Conservation (phyloP, 305 asterid species). For the Fraxinus floribunda region DNA sequence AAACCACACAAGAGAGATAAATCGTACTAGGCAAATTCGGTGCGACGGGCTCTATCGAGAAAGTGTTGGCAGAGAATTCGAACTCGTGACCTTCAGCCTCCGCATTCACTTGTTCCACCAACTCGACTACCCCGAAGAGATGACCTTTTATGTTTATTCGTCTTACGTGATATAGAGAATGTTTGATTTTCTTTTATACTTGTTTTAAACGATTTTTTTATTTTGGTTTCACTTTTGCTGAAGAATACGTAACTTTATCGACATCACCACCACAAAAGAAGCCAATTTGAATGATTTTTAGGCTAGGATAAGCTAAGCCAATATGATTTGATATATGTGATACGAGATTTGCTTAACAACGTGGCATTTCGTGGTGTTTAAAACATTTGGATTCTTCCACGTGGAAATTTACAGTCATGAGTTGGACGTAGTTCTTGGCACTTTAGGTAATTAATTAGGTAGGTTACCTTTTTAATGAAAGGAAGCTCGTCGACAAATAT, state of each 20-base stretch:
- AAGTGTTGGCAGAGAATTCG: too few species aligned
- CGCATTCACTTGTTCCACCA: too few species aligned
- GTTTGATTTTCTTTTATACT: neutral
- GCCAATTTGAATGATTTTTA: neutral
- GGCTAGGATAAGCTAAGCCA: neutral
- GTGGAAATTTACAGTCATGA: neutral
- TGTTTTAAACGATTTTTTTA: neutral
- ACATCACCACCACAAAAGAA: neutral
- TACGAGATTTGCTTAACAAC: neutral
- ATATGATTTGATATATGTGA: neutral
- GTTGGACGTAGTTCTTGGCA: neutral
- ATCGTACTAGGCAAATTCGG: too few species aligned
- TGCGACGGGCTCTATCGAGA: too few species aligned
- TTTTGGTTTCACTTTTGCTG: too few species aligned
- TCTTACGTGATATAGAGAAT: neutral
- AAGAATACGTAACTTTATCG: neutral
- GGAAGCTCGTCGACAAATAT: neutral
- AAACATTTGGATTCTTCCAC: neutral
- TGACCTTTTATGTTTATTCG: neutral
- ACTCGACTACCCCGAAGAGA: too few species aligned
- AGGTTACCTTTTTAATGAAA: constrained; percentile 17
- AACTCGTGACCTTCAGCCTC: too few species aligned
- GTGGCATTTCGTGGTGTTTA: neutral
- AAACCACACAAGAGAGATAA: too few species aligned
- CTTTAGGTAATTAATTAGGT: neutral